A percentile compares a stretch with the other conserved stretches of the same genome.
These are phyloP conservation scores for Gremmenia infestans DNA, from an alignment of 2,329 filamentous ascomycete species.

Conservation along the genomic window DNA sequence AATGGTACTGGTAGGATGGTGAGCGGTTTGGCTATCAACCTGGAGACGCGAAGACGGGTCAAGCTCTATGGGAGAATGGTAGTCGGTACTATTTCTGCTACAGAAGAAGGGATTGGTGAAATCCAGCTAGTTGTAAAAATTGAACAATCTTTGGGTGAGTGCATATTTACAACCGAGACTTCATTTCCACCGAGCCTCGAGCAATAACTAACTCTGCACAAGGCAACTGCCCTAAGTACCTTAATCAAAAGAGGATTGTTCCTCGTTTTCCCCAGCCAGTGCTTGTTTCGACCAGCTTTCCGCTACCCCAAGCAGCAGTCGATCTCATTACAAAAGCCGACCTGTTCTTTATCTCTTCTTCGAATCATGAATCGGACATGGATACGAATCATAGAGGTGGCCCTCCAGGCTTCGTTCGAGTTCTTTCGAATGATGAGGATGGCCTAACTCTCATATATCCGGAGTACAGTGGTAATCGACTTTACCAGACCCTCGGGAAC, in stretches of 20 bases:
- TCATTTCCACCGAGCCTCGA: conserved; percentile 13
- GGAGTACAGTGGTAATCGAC: conserved; percentile 75
- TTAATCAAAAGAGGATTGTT: conserved; percentile 66
- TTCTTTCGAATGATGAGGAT: conserved; percentile 51
- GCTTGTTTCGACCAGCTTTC: conserved; percentile 42
- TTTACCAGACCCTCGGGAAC: conserved; percentile 83
- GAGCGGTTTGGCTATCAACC: conserved; percentile 56
- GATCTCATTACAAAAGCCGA: conserved; percentile 60
- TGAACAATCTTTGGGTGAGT: conserved; percentile 57
- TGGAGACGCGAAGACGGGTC: conserved; percentile 63
- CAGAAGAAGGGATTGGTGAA: conserved; percentile 26
- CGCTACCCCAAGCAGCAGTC: conserved; percentile 25
- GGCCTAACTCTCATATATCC: conserved; percentile 59
- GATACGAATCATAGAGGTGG: conserved; percentile 82
- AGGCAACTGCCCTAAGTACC: conserved; percentile 83
- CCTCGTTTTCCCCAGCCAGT: conserved; percentile 49
- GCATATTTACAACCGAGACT: too few species aligned
- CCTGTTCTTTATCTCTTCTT: conserved; percentile 72
- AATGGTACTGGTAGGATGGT: conserved; percentile 47
- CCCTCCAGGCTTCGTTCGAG: conserved; percentile 65
- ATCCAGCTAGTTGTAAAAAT: conserved; percentile 61
- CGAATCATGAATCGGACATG: conserved; percentile 60
- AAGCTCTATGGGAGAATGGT: conserved; percentile 70
- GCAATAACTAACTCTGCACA: neutral
- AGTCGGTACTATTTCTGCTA: conserved; percentile 50